Evolutionary conservation across 306 rosid genomes (phyloP), one percentile per base, ranked within the genome.

Genomic region (Sicyos edulis): DNA sequence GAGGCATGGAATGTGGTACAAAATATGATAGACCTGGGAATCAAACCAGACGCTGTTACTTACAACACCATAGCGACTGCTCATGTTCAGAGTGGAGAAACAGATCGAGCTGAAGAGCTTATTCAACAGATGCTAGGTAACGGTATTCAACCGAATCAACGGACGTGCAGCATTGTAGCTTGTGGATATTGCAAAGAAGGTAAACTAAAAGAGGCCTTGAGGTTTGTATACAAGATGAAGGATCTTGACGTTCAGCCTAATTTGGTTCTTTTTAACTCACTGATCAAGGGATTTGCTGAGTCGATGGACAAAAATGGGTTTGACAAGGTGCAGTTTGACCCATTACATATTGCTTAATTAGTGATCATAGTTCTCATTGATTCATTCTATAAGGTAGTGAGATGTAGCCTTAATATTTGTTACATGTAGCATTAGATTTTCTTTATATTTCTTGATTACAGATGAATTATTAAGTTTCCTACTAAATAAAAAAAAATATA

Each of bases 101-200:
- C 92, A 3, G 54, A 77, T 54, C 76, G 1, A 63, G 88, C 91
- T 3, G 91, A 83, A 86, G 83, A 71, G 63, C 54, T 89, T 78
- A 80, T 85, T 79, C 54, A 77, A 45, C 87, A 86, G 81, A 86
- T 89, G 88, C 86, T 82, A 80, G 84, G 73, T 73, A 75, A 86
- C 7, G 80, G 81, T 19, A 70, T 85, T 79, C 74, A 66, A 58
- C 87, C 96, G 15, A 89, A 86, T 69, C 88, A 75, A 77, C 74
- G 88, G 77, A 85, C 87, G 66, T 85, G 71, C 74, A 58, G 85
- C 62, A 85, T 87, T 57, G 72, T 89, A 78, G 73, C 85, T 29
- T 68, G 82, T 56, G 96, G 96, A 79, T 89, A 86, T 74, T 85
- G 87, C 66, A 89, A 80, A 64, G 88, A 89, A 82, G 85, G 87